phyloP scores from a whole-genome alignment of 164 flowering plant species.

The Liriodendron chinense region DNA sequence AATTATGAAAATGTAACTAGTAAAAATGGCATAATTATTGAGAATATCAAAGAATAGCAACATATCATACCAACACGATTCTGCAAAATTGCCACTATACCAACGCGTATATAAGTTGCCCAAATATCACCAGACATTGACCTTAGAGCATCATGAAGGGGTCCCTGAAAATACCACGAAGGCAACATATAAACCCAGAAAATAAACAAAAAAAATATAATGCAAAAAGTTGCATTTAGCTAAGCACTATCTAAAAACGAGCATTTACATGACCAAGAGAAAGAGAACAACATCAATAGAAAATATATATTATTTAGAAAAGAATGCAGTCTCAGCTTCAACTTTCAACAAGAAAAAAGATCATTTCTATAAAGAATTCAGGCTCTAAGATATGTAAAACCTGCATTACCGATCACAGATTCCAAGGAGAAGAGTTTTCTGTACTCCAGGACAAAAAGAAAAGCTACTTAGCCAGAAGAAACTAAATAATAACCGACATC shows the following conservation, averaged over 20 bases:
- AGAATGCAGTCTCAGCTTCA: not conserved
- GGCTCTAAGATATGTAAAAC: no score
- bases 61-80: slow-evolving; percentile 70
- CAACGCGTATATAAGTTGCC: slow-evolving; percentile 64
- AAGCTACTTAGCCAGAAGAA: no score
- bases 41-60: not conserved
- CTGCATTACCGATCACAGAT: no score
- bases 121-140: slow-evolving; percentile 43
- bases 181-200: slow-evolving; percentile 1
- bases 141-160: slow-evolving; percentile 46
- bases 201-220: not conserved
- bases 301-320: not conserved
- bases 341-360: not conserved
- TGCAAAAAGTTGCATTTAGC: not conserved
- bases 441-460: no score
- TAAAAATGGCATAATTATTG: not conserved
- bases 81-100: slow-evolving; percentile 67
- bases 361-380: no score
- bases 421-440: no score
- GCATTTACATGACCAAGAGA: not conserved
- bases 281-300: not conserved
- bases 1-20: not conserved
- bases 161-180: slow-evolving; percentile 35
- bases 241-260: not conserved
- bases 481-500: no score